phyloP scores from a whole-genome alignment of 2,329 filamentous ascomycete species.

The Claviceps capensis region DNA sequence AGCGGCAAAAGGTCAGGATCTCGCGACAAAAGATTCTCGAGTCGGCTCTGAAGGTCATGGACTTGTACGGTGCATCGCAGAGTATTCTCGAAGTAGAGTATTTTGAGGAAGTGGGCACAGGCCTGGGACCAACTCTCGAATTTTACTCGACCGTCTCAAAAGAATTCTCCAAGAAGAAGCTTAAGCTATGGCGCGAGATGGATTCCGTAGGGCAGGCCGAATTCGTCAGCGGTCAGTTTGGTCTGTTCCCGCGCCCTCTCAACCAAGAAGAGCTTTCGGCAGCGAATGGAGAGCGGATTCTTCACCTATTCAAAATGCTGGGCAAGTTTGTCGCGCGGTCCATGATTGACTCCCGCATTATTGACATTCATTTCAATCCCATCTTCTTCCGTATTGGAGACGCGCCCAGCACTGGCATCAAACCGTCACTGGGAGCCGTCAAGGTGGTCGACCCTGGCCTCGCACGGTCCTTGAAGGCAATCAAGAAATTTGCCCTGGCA shows the following conservation, averaged over 20 bases:
- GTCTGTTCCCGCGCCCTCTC: slow-evolving; percentile 85
- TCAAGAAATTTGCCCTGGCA: slow-evolving; percentile 73
- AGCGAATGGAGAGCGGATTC: slow-evolving; percentile 73
- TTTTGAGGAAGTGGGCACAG: slow-evolving; percentile 96
- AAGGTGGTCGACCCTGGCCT: slow-evolving; percentile 79
- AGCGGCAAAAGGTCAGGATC: slow-evolving; percentile 96
- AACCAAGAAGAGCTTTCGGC: slow-evolving; percentile 59
- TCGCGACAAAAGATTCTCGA: slow-evolving; percentile 89
- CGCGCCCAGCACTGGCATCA: slow-evolving; percentile 44
- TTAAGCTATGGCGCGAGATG: slow-evolving; percentile 91
- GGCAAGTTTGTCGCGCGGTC: slow-evolving; percentile 96
- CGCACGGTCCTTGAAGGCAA: slow-evolving; percentile 69
- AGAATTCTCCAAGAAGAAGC: slow-evolving; percentile 93
- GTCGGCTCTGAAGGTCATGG: slow-evolving; percentile 96
- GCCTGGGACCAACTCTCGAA: slow-evolving; percentile 85
- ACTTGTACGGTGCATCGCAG: slow-evolving; percentile 90
- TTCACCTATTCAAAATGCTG: slow-evolving; percentile 82
- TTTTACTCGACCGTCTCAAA: slow-evolving; percentile 97
- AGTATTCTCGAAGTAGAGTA: slow-evolving; percentile 96
- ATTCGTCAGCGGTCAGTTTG: slow-evolving; percentile 71
- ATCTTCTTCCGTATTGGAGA: slow-evolving; percentile 95
- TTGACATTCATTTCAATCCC: slow-evolving; percentile 93
- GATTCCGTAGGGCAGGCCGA: slow-evolving; percentile 61
- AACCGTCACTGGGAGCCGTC: slow-evolving; percentile 76
- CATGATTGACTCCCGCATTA: slow-evolving; percentile 96